Evolutionary conservation across 2,329 filamentous ascomycete species (phyloP), one percentile per base, ranked within the genome.

Genomic region (Fusarium heterosporum): DNA sequence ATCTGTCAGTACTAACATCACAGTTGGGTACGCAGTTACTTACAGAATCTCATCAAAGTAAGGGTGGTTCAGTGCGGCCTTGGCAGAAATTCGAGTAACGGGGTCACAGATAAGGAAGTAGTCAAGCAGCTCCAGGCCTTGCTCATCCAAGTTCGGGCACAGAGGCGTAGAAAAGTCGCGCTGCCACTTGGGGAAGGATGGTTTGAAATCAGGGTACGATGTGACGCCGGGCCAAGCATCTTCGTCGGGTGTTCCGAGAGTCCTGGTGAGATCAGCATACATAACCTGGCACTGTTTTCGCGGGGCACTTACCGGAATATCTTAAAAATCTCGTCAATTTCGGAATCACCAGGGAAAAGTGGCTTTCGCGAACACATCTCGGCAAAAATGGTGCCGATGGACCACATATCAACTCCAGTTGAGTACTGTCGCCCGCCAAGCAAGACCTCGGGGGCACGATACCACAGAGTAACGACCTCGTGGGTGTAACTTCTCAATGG

Each of bases 391-490:
- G 93, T 96, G 61, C 93, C 93, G 43, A 94, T 89, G 30, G 92
- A 96, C 93, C 93, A 97, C 92, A 97, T 97, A 75, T 97, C 93
- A 32, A 97, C 93, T 52, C 93, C 93, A 6, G 93, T 97, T 7
- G 92, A 96, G 81, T 97, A 97, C 78, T 97, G 93, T 47, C 93
- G 89, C 55, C 93, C 93, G 75, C 93, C 93, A 2, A 97, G 88
- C 26, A 97, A 85, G 78, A 97, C 96, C 78, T 97, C 93, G 0
- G 93, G 93, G 4, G 93, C 87, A 59, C 94, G 90, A 78, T 97
- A 97, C 93, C 93, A 97, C 53, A 97, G 84, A 3, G 93, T 97
- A 55, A 97, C 93, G 60, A 97, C 93, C 85, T 97, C 93, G 79
- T 97, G 93, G 39, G 94, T 97, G 79, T 97, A 97, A 50, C 93